Conservation (phyloP, 306 rosid species). For the Cyamopsis tetragonoloba region DNA sequence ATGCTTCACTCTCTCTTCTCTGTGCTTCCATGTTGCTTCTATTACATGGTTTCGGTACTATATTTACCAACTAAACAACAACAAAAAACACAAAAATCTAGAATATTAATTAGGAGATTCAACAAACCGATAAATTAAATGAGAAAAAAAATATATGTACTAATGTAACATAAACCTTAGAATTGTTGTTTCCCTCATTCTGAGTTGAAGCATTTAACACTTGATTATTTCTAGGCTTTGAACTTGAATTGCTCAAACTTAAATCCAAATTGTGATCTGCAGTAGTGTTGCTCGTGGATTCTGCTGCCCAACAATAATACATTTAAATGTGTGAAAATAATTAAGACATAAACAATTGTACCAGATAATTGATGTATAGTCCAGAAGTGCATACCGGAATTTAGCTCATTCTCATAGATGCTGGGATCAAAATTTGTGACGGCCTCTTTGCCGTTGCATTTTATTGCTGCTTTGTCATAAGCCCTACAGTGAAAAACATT, state of each 20-base stretch:
- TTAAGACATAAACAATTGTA: not conserved
- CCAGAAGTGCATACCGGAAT: slow-evolving; percentile 46
- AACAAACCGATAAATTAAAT: not conserved
- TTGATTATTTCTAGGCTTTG: slow-evolving; percentile 23
- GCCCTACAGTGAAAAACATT: slow-evolving; percentile 60
- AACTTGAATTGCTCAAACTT: slow-evolving; percentile 64
- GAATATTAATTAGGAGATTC: not conserved
- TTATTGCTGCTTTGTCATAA: slow-evolving; percentile 96
- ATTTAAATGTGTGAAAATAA: not conserved
- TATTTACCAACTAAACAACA: slow-evolving; percentile 32
- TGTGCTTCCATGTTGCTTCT: slow-evolving; percentile 37
- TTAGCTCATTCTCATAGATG: slow-evolving; percentile 77
- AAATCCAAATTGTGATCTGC: slow-evolving; percentile 61
- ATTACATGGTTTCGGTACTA: slow-evolving; percentile 32
- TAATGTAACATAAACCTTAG: slow-evolving; percentile 25
- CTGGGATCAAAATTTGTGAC: slow-evolving; percentile 99
- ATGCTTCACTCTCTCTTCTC: slow-evolving; percentile 54
- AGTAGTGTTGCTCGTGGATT: slow-evolving; percentile 35
- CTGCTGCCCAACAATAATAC: slow-evolving; percentile 14
- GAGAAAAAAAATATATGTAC: not conserved
- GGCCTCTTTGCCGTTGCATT: slow-evolving; percentile 95
- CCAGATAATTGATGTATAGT: not conserved
- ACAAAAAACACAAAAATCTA: not conserved
- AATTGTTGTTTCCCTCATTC: slow-evolving; percentile 32
- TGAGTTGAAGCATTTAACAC: slow-evolving; percentile 18